Evolutionary conservation across 139 green algal genomes (phyloP).

Genomic region (Desmodesmus armatus): DNA sequence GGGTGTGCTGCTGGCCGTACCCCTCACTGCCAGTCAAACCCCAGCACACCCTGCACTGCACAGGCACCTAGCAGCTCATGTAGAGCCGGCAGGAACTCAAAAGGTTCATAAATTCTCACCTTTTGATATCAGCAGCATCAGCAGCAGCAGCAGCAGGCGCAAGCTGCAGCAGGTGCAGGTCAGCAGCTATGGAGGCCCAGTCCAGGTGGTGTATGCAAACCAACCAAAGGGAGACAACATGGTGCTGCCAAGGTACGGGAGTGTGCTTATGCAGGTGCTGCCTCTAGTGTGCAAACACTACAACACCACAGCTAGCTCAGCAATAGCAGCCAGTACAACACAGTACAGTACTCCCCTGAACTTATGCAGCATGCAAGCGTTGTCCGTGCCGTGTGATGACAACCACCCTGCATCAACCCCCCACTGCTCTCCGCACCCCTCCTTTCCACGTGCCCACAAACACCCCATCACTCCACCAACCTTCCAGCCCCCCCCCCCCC

Average conservation of each 20-base stretch:
- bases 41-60: too few species aligned
- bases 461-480: neutral
- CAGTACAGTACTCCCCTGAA: neutral
- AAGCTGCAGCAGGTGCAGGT: neutral
- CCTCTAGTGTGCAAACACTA: too few species aligned
- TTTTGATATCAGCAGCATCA: neutral
- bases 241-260: too few species aligned
- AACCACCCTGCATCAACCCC: neutral
- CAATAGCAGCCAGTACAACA: neutral
- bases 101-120: neutral
- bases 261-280: too few species aligned
- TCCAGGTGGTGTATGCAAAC: neutral
- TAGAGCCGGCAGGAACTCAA: too few species aligned
- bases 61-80: too few species aligned
- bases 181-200: slow-evolving; percentile 15
- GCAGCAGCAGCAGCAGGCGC: slow-evolving; percentile 17
- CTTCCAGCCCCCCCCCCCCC: too few species aligned
- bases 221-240: too few species aligned
- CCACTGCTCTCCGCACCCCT: neutral
- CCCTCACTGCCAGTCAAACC: too few species aligned
- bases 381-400: neutral
- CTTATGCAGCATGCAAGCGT: neutral
- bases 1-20: too few species aligned
- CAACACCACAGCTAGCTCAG: neutral
- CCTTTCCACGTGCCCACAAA: too few species aligned